Evolutionary conservation across 2,329 filamentous ascomycete species (phyloP).

Genomic region (Tolypocladium guangdongense): DNA sequence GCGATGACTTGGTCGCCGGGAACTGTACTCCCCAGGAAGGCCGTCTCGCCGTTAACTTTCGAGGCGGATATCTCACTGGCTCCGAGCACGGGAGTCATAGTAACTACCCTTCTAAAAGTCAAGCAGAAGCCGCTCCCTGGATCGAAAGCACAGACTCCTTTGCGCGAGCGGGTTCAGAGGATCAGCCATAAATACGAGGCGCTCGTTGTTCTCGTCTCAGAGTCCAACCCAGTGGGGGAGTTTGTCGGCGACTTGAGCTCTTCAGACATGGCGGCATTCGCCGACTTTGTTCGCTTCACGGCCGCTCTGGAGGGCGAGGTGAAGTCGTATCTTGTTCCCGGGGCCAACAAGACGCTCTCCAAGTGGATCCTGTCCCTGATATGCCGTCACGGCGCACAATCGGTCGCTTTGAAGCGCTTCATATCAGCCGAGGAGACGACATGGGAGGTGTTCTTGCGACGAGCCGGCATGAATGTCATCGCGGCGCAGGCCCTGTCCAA

Average conservation of each 20-base stretch:
- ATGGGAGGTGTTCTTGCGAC: slow-evolving; percentile 25
- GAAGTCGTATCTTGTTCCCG: slow-evolving; percentile 35
- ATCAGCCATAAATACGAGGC: slow-evolving; percentile 52
- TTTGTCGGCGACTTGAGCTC: slow-evolving; percentile 23
- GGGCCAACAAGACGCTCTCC: slow-evolving; percentile 36
- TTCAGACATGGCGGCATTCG: slow-evolving; percentile 33
- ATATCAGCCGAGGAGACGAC: slow-evolving; percentile 29
- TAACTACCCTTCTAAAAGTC: slow-evolving; percentile 60
- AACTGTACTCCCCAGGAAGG: slow-evolving; percentile 8
- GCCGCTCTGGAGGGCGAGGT: slow-evolving; percentile 26
- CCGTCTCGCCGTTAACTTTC: slow-evolving; percentile 27
- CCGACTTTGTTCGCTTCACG: slow-evolving; percentile 40
- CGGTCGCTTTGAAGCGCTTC: slow-evolving; percentile 17
- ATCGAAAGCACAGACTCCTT: slow-evolving; percentile 25
- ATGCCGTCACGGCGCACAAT: slow-evolving; percentile 27
- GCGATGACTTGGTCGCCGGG: slow-evolving; percentile 1
- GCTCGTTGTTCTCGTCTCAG: slow-evolving; percentile 58
- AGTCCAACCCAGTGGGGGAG: slow-evolving; percentile 32
- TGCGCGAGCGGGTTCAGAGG: slow-evolving; percentile 43
- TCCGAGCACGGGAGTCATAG: slow-evolving; percentile 54
- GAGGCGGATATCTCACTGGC: slow-evolving; percentile 69
- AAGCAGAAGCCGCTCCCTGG: slow-evolving; percentile 59
- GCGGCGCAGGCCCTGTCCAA: slow-evolving; percentile 23
- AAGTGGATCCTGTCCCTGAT: slow-evolving; percentile 45
- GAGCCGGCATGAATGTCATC: slow-evolving; percentile 24